Conservation (phyloP, 805 yeast species). For the Myxozyma lipomycoides region DNA sequence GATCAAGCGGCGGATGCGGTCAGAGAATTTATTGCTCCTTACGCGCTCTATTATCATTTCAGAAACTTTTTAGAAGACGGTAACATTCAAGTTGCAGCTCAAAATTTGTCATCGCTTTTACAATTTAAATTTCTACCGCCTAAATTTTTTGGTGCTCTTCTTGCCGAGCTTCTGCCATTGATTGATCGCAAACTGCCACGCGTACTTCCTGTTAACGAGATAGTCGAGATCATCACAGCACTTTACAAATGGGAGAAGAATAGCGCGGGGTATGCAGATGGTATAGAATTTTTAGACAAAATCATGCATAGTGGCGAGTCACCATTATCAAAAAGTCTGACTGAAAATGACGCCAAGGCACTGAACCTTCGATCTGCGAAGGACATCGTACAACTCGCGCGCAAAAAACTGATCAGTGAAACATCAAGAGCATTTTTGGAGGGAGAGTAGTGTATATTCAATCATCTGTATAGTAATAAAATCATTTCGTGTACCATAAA, state of each 20-base stretch:
- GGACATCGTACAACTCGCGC: constrained; percentile 17
- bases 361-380: constrained; percentile 8
- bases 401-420: constrained; percentile 27
- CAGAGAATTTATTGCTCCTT: constrained; percentile 36
- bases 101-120: constrained; percentile 29
- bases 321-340: background rate
- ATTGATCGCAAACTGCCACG: constrained; percentile 12
- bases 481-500: no score
- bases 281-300: constrained; percentile 24
- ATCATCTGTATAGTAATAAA: no score
- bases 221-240: constrained; percentile 26
- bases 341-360: background rate
- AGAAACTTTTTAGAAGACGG: constrained; percentile 10
- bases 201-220: constrained; percentile 21
- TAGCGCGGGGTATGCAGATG: constrained; percentile 5
- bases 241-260: constrained; percentile 30
- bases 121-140: constrained; percentile 33
- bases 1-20: constrained; percentile 20
- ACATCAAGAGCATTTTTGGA: constrained; percentile 31
- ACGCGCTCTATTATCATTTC: constrained; percentile 33
- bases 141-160: constrained; percentile 6
- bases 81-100: constrained; percentile 24
- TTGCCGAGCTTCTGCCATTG: constrained; percentile 15
- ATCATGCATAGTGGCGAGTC: constrained; percentile 1
- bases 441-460: constrained; percentile 7